Percentiles rank a stretch among this genome's conserved stretches.
These are phyloP conservation scores for Cladosporium sp. DNA, from an alignment of 2,329 filamentous ascomycete genomes.

Conservation along the genomic window DNA sequence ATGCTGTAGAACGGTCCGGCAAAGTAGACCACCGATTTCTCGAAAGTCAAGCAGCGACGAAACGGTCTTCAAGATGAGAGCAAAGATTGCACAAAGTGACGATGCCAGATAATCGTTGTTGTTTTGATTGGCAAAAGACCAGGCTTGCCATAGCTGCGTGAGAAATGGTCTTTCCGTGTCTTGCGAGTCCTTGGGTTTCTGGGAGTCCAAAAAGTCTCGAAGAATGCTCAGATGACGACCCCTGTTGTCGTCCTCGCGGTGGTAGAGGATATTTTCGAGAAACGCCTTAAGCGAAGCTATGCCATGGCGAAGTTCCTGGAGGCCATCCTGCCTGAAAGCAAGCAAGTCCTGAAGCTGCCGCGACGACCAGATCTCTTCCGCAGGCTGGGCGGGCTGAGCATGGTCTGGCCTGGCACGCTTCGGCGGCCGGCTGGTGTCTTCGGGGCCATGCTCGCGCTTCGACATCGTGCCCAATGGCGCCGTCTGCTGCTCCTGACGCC, in stretches of 20 bases:
- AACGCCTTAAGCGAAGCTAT: conserved; percentile 65
- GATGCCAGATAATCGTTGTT: conserved; percentile 78
- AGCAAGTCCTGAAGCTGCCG: conserved; percentile 64
- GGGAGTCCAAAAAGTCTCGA: conserved; percentile 60
- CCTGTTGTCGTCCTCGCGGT: conserved; percentile 45
- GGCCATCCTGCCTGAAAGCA: conserved; percentile 61
- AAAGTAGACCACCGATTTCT: conserved; percentile 68
- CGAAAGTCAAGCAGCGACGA: conserved; percentile 68
- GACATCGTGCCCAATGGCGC: conserved; percentile 18
- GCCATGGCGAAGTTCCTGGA: conserved; percentile 60
- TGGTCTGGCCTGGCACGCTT: conserved; percentile 26
- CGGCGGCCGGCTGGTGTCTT: conserved; percentile 22
- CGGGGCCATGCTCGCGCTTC: conserved; percentile 22
- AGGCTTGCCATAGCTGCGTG: conserved; percentile 75
- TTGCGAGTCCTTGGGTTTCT: conserved; percentile 43
- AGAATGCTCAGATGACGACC: conserved; percentile 53
- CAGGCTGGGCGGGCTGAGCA: conserved; percentile 40
- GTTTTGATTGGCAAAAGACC: conserved; percentile 73
- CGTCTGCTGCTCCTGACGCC: too few relatives aligned
- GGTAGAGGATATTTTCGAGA: conserved; percentile 57
- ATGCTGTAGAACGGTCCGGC: conserved; percentile 73
- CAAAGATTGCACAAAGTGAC: conserved; percentile 71
- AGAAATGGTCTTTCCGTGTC: conserved; percentile 61
- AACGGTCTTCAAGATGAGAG: conserved; percentile 71
- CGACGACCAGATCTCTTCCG: conserved; percentile 56